These are phyloP conservation scores for Geopyxis carbonaria DNA, from an alignment of 495 filamentous ascomycete genomes.

Conservation along the genomic window DNA sequence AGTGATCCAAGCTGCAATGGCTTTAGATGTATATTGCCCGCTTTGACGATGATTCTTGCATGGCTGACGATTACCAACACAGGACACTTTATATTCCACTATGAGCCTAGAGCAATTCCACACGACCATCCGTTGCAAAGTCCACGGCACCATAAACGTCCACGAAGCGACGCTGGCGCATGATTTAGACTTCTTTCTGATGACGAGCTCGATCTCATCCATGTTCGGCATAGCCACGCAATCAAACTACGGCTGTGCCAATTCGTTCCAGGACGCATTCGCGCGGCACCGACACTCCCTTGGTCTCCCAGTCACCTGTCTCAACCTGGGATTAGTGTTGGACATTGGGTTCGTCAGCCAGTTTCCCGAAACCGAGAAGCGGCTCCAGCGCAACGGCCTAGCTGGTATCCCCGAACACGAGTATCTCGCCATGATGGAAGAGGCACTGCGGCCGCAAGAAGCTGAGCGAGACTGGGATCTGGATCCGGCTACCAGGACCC, in stretches of 20 bases:
- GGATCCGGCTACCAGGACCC: too few relatives aligned
- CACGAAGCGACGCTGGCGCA: constrained; percentile 33
- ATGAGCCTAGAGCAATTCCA: constrained; percentile 36
- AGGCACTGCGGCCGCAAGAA: too few relatives aligned
- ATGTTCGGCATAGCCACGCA: constrained; percentile 44
- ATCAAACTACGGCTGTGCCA: constrained; percentile 47
- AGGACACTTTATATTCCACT: constrained; percentile 40
- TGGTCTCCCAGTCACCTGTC: constrained; percentile 33
- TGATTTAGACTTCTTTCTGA: constrained; percentile 48
- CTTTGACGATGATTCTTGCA: too few relatives aligned
- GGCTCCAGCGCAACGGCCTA: too few relatives aligned
- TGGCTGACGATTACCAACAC: too few relatives aligned
- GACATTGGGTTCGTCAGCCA: constrained; percentile 38
- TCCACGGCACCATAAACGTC: constrained; percentile 40
- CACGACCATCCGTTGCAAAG: constrained; percentile 36
- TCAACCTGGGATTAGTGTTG: constrained; percentile 40
- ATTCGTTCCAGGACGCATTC: constrained; percentile 41
- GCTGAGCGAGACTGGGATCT: too few relatives aligned
- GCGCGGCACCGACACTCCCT: constrained; percentile 31
- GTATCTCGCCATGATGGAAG: too few relatives aligned
- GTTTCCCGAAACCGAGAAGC: too few relatives aligned
- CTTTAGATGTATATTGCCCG: constrained; percentile 13
- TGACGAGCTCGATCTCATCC: constrained; percentile 44
- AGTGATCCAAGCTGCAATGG: constrained; percentile 34
- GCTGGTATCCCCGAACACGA: too few relatives aligned